Evolutionary conservation across 805 yeast species (phyloP).

Genomic region (Wickerhamomyces subpelliculosus): DNA sequence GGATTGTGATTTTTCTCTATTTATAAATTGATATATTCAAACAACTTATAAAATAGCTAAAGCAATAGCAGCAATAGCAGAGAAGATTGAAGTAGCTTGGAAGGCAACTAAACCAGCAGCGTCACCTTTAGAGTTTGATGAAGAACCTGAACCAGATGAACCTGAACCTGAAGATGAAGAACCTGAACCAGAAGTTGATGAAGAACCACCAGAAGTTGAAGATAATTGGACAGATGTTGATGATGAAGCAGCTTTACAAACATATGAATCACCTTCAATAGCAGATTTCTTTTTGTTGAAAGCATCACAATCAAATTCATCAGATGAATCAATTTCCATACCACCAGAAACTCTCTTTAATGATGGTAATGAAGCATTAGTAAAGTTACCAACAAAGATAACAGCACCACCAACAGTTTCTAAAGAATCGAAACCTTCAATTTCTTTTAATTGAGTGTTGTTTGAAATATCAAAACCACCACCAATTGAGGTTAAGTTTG

Average conservation of each 20-base stretch:
- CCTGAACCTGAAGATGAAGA: constrained; percentile 4
- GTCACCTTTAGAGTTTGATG: constrained; percentile 25
- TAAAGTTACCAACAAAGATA: constrained; percentile 70
- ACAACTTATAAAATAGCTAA: constrained; percentile 40
- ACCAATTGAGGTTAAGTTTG: constrained; percentile 65
- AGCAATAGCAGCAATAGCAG: constrained; percentile 35
- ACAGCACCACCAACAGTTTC: constrained; percentile 85
- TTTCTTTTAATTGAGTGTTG: constrained; percentile 62
- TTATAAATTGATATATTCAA: constrained; percentile 2
- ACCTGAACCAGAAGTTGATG: background rate
- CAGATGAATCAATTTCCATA: constrained; percentile 69
- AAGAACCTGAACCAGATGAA: constrained; percentile 11
- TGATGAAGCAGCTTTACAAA: constrained; percentile 49
- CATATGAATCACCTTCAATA: constrained; percentile 86
- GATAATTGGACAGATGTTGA: constrained; percentile 15
- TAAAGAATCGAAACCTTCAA: constrained; percentile 71
- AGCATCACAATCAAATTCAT: constrained; percentile 74
- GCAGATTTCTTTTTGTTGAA: constrained; percentile 68
- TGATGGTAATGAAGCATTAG: constrained; percentile 67
- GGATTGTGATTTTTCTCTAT: background rate
- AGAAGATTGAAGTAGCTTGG: constrained; percentile 41
- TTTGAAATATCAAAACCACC: constrained; percentile 92
- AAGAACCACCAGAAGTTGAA: background rate
- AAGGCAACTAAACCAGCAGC: constrained; percentile 34
- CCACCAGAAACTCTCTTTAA: constrained; percentile 88